Conservation (phyloP, 2,329 filamentous ascomycete species). For the Cladosporium sp. region DNA sequence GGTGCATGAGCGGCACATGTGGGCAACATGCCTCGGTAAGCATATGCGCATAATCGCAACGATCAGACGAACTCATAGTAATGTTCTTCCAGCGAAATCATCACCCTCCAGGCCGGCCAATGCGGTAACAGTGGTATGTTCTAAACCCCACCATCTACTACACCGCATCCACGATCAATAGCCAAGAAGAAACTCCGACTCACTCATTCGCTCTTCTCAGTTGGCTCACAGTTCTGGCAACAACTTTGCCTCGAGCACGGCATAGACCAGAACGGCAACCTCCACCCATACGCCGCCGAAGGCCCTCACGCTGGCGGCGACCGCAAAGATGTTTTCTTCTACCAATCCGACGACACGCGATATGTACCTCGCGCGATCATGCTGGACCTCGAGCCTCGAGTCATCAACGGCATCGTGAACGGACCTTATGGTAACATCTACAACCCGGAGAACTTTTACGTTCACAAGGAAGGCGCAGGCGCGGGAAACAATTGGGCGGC, state of each 20-base stretch:
- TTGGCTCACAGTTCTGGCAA: constrained; percentile 98
- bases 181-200: constrained; percentile 6
- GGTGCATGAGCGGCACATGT: constrained; percentile 9
- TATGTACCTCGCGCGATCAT: constrained; percentile 96
- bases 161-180: constrained; percentile 10
- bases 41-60: background rate
- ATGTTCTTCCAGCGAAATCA: constrained; percentile 73
- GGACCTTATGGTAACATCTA: constrained; percentile 98
- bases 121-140: constrained; percentile 97
- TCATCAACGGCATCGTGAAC: constrained; percentile 87
- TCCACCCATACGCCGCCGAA: constrained; percentile 96
- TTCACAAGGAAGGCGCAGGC: constrained; percentile 87
- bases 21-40: constrained; percentile 16
- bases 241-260: constrained; percentile 97
- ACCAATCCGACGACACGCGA: constrained; percentile 95
- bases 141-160: constrained; percentile 1
- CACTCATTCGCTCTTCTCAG: constrained; percentile 43
- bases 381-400: constrained; percentile 88
- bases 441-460: constrained; percentile 98
- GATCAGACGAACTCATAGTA: constrained; percentile 1
- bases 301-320: constrained; percentile 62
- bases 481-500: constrained; percentile 98
- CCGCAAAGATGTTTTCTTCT: constrained; percentile 98
- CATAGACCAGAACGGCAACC: constrained; percentile 93
- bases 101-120: constrained; percentile 97